These are phyloP conservation scores for Chaetomium strumarium DNA, from an alignment of 2,329 filamentous ascomycete species.

Conservation along the genomic window DNA sequence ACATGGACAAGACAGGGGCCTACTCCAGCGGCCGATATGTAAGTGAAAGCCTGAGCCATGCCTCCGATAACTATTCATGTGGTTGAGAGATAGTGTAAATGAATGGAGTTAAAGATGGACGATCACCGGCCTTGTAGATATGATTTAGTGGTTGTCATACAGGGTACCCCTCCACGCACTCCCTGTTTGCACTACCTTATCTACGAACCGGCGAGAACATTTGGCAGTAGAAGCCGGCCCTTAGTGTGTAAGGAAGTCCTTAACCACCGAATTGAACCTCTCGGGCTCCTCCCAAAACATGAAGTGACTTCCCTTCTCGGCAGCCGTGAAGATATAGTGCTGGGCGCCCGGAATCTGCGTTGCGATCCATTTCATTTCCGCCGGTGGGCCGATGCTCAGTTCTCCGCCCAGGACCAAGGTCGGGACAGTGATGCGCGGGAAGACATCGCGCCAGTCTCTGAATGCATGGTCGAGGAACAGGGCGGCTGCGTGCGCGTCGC, in stretches of 20 bases:
- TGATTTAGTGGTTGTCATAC: too few species aligned
- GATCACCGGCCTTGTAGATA: too few species aligned
- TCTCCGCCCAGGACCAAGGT: slow-evolving; percentile 25
- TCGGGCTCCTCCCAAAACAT: slow-evolving; percentile 32
- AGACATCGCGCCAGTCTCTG: slow-evolving; percentile 28
- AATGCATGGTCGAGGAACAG: slow-evolving; percentile 27
- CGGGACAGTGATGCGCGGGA: slow-evolving; percentile 28
- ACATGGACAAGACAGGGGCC: too few species aligned
- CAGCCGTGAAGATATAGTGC: slow-evolving; percentile 26
- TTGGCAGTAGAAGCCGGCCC: too few species aligned
- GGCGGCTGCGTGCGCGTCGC: slow-evolving; percentile 22
- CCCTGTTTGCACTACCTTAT: too few species aligned
- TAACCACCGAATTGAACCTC: slow-evolving; percentile 29
- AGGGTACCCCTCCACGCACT: too few species aligned
- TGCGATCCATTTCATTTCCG: slow-evolving; percentile 24
- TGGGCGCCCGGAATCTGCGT: slow-evolving; percentile 26
- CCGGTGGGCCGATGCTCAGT: not conserved
- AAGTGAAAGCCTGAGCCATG: too few species aligned
- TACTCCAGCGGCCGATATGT: too few species aligned
- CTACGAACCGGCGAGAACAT: too few species aligned
- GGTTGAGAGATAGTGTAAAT: too few species aligned
- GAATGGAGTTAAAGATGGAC: too few species aligned
- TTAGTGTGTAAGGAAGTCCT: slow-evolving; percentile 22
- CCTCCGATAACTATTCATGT: too few species aligned
- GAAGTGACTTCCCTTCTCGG: slow-evolving; percentile 31